Percentiles rank a stretch among this genome's conserved stretches.
phyloP scores from a whole-genome alignment of 2,329 filamentous ascomycete species.

The Domatiomyces catenatus region DNA sequence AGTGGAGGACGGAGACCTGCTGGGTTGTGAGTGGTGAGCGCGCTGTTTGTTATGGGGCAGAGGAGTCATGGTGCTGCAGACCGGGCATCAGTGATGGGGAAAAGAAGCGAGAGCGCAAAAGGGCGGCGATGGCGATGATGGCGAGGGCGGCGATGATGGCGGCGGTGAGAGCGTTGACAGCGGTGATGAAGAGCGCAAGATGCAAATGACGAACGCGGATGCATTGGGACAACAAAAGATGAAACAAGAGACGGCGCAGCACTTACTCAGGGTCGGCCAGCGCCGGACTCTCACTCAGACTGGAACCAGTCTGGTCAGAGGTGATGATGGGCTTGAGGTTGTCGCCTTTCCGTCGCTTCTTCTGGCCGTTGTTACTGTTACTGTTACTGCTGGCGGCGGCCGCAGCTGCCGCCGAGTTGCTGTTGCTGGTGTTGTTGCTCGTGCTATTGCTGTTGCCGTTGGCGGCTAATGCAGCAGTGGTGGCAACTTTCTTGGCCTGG shows the following conservation, averaged over 20 bases:
- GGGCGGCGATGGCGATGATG: not conserved
- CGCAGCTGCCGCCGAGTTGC: not conserved
- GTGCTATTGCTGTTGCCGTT: conserved; percentile 26
- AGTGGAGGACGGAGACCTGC: conserved; percentile 60
- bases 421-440: not conserved
- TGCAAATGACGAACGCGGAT: not conserved
- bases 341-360: conserved; percentile 51
- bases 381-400: not conserved
- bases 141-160: not conserved
- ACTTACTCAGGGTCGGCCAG: conserved; percentile 22
- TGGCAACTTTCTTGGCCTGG: conserved; percentile 50
- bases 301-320: conserved; percentile 32
- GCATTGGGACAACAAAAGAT: conserved; percentile 2
- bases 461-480: conserved; percentile 28
- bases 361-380: conserved; percentile 35
- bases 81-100: conserved; percentile 10
- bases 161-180: not conserved
- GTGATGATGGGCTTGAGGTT: conserved; percentile 53
- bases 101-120: conserved; percentile 3
- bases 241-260: conserved; percentile 1
- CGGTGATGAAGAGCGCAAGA: conserved; percentile 1
- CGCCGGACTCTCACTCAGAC: conserved; percentile 23
- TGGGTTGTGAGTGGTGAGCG: conserved; percentile 41
- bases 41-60: conserved; percentile 29
- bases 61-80: conserved; percentile 23